Percentiles rank a stretch among this genome's conserved stretches.
These are phyloP conservation scores for Entomortierella chlamydospora DNA, from an alignment of 192 early-diverging fungal genomes.

Conservation along the genomic window DNA sequence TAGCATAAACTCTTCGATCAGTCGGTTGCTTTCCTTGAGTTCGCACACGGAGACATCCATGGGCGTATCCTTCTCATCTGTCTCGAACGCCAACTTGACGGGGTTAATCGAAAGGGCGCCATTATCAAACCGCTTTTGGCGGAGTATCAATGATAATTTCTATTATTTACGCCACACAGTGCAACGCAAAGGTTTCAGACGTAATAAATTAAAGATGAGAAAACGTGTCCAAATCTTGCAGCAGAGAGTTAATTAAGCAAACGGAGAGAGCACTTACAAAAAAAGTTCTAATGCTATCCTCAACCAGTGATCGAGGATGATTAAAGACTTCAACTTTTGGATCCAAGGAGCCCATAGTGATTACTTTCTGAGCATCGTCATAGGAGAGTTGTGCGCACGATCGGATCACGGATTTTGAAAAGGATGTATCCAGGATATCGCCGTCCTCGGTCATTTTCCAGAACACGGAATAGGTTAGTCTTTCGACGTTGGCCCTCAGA, in stretches of 20 bases:
- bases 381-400: slow-evolving; percentile 94
- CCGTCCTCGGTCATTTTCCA: slow-evolving; percentile 95
- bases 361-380: slow-evolving; percentile 89
- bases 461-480: slow-evolving; percentile 91
- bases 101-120: slow-evolving; percentile 91
- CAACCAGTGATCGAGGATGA: slow-evolving; percentile 34
- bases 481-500: slow-evolving; percentile 85
- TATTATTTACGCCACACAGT: too few species aligned
- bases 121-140: slow-evolving; percentile 75
- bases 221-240: neutral
- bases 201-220: neutral
- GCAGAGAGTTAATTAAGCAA: neutral
- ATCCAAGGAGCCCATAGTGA: slow-evolving; percentile 70
- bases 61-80: slow-evolving; percentile 88
- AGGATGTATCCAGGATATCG: slow-evolving; percentile 81
- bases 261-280: slow-evolving; percentile 45
- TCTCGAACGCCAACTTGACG: slow-evolving; percentile 88
- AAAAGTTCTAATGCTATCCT: slow-evolving; percentile 56
- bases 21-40: slow-evolving; percentile 89
- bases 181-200: too few species aligned
- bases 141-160: slow-evolving; percentile 79
- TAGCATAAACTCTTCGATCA: slow-evolving; percentile 97
- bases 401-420: slow-evolving; percentile 90
- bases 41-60: slow-evolving; percentile 88
- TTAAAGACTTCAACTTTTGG: slow-evolving; percentile 59